Evolutionary conservation across 2,329 filamentous ascomycete genomes (phyloP), one percentile per base, ranked within the genome.

Genomic region (Epichloe sp.): DNA sequence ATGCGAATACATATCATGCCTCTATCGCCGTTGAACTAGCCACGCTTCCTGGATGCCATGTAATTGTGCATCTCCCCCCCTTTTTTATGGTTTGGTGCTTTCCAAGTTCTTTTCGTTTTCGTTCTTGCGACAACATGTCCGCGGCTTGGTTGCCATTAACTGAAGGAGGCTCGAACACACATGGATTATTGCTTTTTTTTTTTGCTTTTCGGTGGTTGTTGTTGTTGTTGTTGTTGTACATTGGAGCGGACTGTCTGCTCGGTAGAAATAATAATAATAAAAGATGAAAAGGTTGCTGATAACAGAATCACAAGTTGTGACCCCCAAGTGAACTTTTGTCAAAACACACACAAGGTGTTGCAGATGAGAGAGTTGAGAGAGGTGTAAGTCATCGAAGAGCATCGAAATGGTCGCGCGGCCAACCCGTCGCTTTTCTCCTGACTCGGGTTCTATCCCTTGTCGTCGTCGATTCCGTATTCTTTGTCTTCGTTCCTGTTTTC

Each of bases 1-100:
- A 31, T 31, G 63, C 62, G 60, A 56, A 55, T 51, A 49, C 55
- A 60, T 58, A 14, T 49, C 26, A 21, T 34, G 17, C 42, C 36
- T 52, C 51, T 37, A 37, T 45, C 37, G 23, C 26, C 44, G 56
- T 57, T 55, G 35, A 41, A 38, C 34, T 46, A 31, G 21, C 40
- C 51, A 44, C 38, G 31, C 42, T 41, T 41, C 17, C 21, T 48
- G 35, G 34, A 41, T 21, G n/a, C 44, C 43, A n/a, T 26, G 12
- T 23, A 12, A 17, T 15, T 19, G 26, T 21, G 38, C 37, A 31
- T 37, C 6, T 5, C 21, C 3, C 23, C 23, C 5, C 31, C 2
- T n/a, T 15, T 38, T n/a, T 38, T 1, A n/a, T 37, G 36, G 15
- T 37, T 37, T 15, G 36, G 11, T n/a, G 36, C 36, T n/a, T 14